Percentiles rank a stretch among this genome's conserved stretches.
Evolutionary conservation across 169 alveolate genomes (phyloP).

Genomic region (Cryptosporidium ubiquitum): DNA sequence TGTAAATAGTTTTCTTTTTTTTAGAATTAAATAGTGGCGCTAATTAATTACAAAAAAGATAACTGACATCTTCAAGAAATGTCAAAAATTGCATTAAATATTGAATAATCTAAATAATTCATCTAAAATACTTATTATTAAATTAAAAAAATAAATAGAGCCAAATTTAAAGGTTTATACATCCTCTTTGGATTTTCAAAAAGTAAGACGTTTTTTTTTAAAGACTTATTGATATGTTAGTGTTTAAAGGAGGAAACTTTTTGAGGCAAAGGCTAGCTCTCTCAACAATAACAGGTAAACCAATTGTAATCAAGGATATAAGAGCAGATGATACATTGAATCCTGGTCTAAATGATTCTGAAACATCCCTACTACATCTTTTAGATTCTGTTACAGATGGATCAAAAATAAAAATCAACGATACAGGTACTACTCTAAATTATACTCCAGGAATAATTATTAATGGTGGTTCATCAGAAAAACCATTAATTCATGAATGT

Average conservation of each 20-base stretch:
- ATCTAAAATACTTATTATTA: not conserved
- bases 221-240: not conserved
- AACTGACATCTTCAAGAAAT: not conserved
- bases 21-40: not conserved
- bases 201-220: not conserved
- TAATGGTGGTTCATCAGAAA: slow-evolving; percentile 79
- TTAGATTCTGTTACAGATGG: slow-evolving; percentile 86
- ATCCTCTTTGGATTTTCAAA: not conserved
- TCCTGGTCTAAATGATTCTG: slow-evolving; percentile 88
- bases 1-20: not conserved
- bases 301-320: slow-evolving; percentile 78
- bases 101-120: not conserved
- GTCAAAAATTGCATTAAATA: not conserved
- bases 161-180: not conserved
- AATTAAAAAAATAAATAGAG: not conserved
- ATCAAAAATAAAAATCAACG: slow-evolving; percentile 82
- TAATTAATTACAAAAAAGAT: not conserved
- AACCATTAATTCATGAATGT: slow-evolving; percentile 80
- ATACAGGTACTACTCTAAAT: slow-evolving; percentile 87
- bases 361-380: slow-evolving; percentile 83
- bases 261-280: slow-evolving; percentile 78
- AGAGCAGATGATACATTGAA: slow-evolving; percentile 78
- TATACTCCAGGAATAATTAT: slow-evolving; percentile 89
- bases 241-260: slow-evolving; percentile 46
- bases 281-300: slow-evolving; percentile 75